Evolutionary conservation across 129 eudicot species (phyloP).

Genomic region (carrot (Daucus carota)): DH1_v3.0 NC_030387.2:31939001-31939500

Average conservation of each 20-base stretch:
- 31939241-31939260: background rate
- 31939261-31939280: background rate
- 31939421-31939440: slow-evolving; percentile 88
- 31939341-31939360: slow-evolving; percentile 82
- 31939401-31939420: slow-evolving; percentile 76
- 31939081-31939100: background rate
- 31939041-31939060: background rate
- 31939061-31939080: background rate
- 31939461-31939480: slow-evolving; percentile 80
- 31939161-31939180: slow-evolving; percentile 69
- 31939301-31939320: background rate
- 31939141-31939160: slow-evolving; percentile 92
- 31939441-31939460: slow-evolving; percentile 80
- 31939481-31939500: slow-evolving; percentile 65
- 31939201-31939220: slow-evolving; percentile 72
- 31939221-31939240: slow-evolving; percentile 63
- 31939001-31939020: slow-evolving; percentile 34
- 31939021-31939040: background rate
- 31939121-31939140: background rate
- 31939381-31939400: slow-evolving; percentile 97
- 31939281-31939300: background rate
- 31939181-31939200: slow-evolving; percentile 94
- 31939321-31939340: background rate
- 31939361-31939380: slow-evolving; percentile 82
- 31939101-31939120: background rate